These are phyloP conservation scores for Odontarrhena argentea DNA, from an alignment of 345 rosid genomes.

Conservation along the genomic window DNA sequence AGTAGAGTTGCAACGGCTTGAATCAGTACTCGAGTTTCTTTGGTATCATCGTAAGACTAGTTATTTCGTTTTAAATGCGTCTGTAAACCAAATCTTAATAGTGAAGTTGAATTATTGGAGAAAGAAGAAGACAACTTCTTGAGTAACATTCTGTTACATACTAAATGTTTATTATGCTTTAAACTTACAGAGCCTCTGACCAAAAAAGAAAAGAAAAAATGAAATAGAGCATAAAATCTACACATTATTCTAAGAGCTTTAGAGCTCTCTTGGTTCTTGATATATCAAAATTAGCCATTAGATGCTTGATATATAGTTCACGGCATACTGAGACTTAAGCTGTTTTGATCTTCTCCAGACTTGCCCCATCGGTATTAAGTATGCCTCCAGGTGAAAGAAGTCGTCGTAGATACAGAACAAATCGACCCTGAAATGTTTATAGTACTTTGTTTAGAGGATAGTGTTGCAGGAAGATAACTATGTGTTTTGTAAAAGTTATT, in stretches of 20 bases:
- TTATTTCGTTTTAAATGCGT: conserved; percentile 7
- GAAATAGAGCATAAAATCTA: conserved; percentile 3
- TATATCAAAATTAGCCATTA: conserved; percentile 4
- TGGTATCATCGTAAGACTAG: conserved; percentile 21
- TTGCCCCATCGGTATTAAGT: conserved; percentile 48
- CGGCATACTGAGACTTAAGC: conserved; percentile 32
- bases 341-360: conserved; percentile 48
- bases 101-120: conserved; percentile 6
- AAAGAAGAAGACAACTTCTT: conserved; percentile 2
- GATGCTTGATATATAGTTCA: conserved; percentile 1
- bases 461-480: neutral
- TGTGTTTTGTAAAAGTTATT: neutral
- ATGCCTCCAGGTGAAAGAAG: conserved; percentile 63
- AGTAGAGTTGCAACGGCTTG: conserved; percentile 35
- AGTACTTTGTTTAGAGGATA: neutral
- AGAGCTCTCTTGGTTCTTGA: neutral
- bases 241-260: neutral
- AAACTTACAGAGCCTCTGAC: neutral
- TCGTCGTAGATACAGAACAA: conserved; percentile 54
- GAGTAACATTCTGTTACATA: neutral
- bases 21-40: neutral
- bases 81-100: neutral
- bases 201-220: too few relatives aligned
- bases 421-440: conserved; percentile 56
- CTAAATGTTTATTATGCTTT: conserved; percentile 6